Percentiles rank a stretch among this genome's conserved stretches.
phyloP scores from a whole-genome alignment of 2,329 filamentous ascomycete genomes.

The Paracorniculantispora psalliotae region DNA sequence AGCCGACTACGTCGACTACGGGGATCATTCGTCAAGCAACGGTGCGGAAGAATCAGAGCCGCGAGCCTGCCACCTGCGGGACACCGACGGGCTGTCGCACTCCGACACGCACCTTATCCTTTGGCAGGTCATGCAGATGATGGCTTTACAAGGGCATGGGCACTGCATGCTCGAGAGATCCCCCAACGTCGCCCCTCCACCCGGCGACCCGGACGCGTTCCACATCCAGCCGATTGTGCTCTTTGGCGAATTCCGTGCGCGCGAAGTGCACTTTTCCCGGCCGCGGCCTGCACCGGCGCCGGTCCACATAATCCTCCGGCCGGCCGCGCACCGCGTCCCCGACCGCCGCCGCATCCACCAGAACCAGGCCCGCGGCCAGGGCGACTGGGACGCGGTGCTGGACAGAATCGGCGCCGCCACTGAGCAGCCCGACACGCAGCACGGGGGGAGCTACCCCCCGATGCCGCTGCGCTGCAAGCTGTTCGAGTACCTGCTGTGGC shows the following conservation, averaged over 20 bases:
- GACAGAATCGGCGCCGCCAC: neutral
- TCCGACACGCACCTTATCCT: neutral
- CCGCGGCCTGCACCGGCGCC: too few species aligned
- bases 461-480: neutral
- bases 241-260: neutral
- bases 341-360: neutral
- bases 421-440: neutral
- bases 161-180: neutral
- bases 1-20: neutral
- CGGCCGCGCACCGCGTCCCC: neutral
- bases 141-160: too few species aligned
- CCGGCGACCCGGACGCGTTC: neutral
- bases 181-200: neutral
- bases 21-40: too few species aligned
- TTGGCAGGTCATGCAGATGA: neutral
- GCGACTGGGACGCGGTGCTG: neutral
- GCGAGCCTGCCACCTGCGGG: neutral
- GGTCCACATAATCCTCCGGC: neutral
- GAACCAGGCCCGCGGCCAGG: neutral
- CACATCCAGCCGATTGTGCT: neutral
- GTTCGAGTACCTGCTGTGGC: neutral
- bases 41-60: neutral
- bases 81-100: neutral
- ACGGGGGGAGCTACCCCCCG: neutral
- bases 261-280: neutral